These are phyloP conservation scores for Adansonia rubrostipa DNA, from an alignment of 441 rosid genomes.

Conservation along the genomic window DNA sequence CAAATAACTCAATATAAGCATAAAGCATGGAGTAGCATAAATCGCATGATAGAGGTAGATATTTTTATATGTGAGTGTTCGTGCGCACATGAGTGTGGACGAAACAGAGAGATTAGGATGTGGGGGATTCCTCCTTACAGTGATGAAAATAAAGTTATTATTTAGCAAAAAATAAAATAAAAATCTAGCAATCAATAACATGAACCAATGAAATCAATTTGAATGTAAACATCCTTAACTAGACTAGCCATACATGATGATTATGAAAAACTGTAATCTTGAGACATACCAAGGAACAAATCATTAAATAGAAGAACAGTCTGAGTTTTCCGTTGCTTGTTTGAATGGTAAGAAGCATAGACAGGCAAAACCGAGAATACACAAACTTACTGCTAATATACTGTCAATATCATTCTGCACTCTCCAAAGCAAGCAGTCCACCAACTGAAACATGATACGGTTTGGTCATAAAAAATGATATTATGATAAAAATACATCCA, in stretches of 20 bases:
- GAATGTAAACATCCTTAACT: neutral
- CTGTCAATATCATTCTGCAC: constrained; percentile 79
- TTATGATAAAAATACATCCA: neutral
- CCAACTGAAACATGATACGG: constrained; percentile 55
- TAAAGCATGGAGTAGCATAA: neutral
- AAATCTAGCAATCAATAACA: neutral
- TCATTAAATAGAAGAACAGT: neutral
- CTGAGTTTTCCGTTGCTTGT: neutral
- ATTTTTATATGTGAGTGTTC: neutral
- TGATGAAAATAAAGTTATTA: neutral
- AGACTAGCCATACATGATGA: neutral
- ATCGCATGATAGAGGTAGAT: neutral
- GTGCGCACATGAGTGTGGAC: neutral
- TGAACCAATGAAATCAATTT: neutral
- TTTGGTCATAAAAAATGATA: constrained; percentile 26
- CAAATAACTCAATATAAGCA: neutral
- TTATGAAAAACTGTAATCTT: constrained; percentile 1
- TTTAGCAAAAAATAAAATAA: neutral
- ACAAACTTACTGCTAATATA: constrained; percentile 65
- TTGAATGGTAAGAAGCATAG: neutral
- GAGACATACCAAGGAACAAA: neutral
- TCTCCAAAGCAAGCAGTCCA: constrained; percentile 90
- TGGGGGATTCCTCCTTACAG: neutral
- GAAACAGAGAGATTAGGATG: neutral
- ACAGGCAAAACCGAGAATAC: constrained; percentile 16